These are phyloP conservation scores for Microcyclospora pomicola DNA, from an alignment of 2,329 filamentous ascomycete species.

Conservation along the genomic window DNA sequence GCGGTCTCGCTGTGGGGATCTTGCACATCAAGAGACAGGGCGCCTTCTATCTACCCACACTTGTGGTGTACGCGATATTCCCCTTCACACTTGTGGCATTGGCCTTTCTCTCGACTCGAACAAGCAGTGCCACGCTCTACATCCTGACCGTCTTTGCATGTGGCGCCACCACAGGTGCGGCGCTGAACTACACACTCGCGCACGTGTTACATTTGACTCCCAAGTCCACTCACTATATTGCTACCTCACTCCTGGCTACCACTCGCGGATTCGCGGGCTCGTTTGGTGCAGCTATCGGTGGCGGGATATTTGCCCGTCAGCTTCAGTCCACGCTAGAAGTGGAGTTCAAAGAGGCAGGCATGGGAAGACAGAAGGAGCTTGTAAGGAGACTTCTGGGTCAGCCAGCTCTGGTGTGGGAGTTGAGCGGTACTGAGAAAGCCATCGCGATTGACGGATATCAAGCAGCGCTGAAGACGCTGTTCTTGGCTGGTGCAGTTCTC, in stretches of 20 bases:
- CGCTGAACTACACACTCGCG: conserved; percentile 67
- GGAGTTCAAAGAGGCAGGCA: conserved; percentile 39
- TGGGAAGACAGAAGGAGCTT: conserved; percentile 30
- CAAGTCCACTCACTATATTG: conserved; percentile 55
- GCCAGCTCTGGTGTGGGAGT: conserved; percentile 38
- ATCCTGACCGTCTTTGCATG: conserved; percentile 52
- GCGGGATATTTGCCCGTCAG: conserved; percentile 56
- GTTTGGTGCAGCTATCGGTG: conserved; percentile 67
- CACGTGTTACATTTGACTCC: conserved; percentile 62
- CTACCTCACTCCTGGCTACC: conserved; percentile 61
- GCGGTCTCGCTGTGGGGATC: conserved; percentile 58
- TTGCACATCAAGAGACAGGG: conserved; percentile 61
- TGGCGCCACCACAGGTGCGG: conserved; percentile 57
- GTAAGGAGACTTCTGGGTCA: conserved; percentile 44
- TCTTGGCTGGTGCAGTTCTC: conserved; percentile 37
- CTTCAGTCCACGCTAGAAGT: conserved; percentile 41
- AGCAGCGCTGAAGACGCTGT: conserved; percentile 39
- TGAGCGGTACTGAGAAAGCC: conserved; percentile 36
- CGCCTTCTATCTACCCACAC: conserved; percentile 48
- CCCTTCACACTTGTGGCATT: conserved; percentile 44
- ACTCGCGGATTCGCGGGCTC: conserved; percentile 71
- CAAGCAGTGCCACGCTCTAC: conserved; percentile 40
- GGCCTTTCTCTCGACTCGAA: conserved; percentile 40
- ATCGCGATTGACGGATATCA: conserved; percentile 43
- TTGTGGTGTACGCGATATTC: conserved; percentile 47